Evolutionary conservation across 805 yeast species (phyloP), one percentile per base, ranked within the genome.

Genomic region (Hanseniaspora valbyensis): DNA sequence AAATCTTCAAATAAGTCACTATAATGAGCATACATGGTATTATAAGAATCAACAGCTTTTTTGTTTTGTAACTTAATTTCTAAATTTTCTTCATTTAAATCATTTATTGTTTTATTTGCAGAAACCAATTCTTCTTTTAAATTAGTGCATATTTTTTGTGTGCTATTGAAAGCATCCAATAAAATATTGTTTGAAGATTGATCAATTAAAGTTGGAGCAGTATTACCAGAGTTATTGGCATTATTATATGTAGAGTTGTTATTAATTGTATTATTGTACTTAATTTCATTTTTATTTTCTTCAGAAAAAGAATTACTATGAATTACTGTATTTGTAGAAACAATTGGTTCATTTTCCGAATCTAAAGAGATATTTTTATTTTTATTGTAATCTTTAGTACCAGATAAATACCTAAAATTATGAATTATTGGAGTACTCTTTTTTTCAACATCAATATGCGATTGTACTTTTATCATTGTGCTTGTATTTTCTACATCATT

Each of bases 221-320:
- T 22, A 25, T 10, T 16, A 28, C 6, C 12, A 3, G 39, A 32
- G 18, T 26, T 34, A 14, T 44, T 16, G 25, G 19, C 6, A 25
- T 32, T 7, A 30, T 5, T 46, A 39, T 6, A 44, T 14, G 29
- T 19, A 16, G 46, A 25, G 4, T 66, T 56, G 19, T 60, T 62
- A 50, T 70, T 56, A 41, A 70, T 58, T 63, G 73, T 64, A 6
- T 75, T 64, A 61, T 75, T 66, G 33, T 67, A 67, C n/a, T 67
- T 44, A 34, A 66, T 71, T 52, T 66, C 69, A 57, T 58, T 64
- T 13, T 55, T 58, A 25, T 19, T 29, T 36, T 32, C 67, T 34
- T 55, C 69, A 10, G n/a, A n/a, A n/a, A n/a, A n/a, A n/a, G n/a
- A n/a, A n/a, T n/a, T n/a, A n/a, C n/a, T n/a, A n/a, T n/a, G n/a